These are phyloP conservation scores for Claviceps spartinae DNA, from an alignment of 2,329 filamentous ascomycete genomes.

Conservation along the genomic window DNA sequence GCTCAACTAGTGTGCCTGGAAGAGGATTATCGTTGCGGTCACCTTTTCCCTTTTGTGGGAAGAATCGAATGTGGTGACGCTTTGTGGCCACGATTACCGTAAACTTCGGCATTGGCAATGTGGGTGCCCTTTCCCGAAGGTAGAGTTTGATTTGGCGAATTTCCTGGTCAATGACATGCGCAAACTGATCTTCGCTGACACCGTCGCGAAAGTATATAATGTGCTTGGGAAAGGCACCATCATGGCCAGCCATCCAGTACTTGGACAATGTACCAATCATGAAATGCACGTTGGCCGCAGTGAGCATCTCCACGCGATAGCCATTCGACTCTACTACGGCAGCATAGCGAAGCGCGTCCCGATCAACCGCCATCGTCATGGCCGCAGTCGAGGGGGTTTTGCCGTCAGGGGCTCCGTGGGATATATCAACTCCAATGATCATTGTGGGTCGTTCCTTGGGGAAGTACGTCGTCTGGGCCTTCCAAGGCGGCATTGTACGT, in stretches of 20 bases:
- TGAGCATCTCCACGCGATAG: constrained; percentile 66
- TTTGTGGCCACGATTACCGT: constrained; percentile 85
- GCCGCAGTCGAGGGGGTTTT: constrained; percentile 66
- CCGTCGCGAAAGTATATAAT: constrained; percentile 91
- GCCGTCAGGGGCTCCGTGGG: constrained; percentile 61
- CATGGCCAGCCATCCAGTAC: constrained; percentile 49
- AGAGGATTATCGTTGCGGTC: constrained; percentile 73
- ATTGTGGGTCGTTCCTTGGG: constrained; percentile 46
- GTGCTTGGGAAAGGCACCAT: constrained; percentile 40
- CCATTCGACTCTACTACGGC: constrained; percentile 76
- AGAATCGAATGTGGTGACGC: constrained; percentile 87
- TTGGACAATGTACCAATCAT: constrained; percentile 52
- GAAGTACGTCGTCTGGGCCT: constrained; percentile 19
- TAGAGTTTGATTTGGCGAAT: constrained; percentile 53
- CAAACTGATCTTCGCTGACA: constrained; percentile 76
- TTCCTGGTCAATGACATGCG: constrained; percentile 67
- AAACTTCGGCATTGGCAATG: constrained; percentile 44
- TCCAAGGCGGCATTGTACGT: constrained; percentile 24
- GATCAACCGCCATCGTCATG: constrained; percentile 70
- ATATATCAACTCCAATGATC: constrained; percentile 85
- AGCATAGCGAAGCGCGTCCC: constrained; percentile 57
- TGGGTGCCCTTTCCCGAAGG: constrained; percentile 29
- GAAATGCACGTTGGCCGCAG: constrained; percentile 46
- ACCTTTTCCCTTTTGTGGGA: constrained; percentile 47
- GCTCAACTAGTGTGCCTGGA: constrained; percentile 78